phyloP scores from a whole-genome alignment of 2,329 filamentous ascomycete genomes.

The Pestalotiopsis fici region DNA sequence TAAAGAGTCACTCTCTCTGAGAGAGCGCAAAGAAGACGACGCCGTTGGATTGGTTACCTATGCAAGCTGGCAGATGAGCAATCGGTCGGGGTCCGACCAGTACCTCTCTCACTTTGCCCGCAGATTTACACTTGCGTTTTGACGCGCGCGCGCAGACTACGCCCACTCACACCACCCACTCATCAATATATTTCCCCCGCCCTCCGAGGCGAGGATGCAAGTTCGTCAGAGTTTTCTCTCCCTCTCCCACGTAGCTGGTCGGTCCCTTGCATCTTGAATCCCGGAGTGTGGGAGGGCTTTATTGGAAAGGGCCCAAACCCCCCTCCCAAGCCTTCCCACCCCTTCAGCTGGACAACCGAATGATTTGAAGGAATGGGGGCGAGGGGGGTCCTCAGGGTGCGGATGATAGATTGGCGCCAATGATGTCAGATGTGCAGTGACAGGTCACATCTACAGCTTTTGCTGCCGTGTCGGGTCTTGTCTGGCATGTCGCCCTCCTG shows the following conservation, averaged over 20 bases:
- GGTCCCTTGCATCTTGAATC: not conserved
- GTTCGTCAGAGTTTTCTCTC: not conserved
- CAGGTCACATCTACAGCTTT: not conserved
- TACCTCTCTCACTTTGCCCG: too few relatives aligned
- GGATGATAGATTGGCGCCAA: not conserved
- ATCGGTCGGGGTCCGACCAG: too few relatives aligned
- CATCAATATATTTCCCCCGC: not conserved
- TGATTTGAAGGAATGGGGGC: not conserved
- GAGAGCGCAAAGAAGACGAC: too few relatives aligned
- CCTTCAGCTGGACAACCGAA: not conserved
- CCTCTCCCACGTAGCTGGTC: not conserved
- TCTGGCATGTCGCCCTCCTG: not conserved
- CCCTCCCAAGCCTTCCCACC: not conserved
- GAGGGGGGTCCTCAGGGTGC: too few relatives aligned
- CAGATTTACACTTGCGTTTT: too few relatives aligned
- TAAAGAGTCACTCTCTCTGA: too few relatives aligned
- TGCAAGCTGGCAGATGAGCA: too few relatives aligned
- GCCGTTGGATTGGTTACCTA: too few relatives aligned
- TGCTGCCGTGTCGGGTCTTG: not conserved
- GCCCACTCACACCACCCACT: not conserved
- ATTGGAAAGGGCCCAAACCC: not conserved
- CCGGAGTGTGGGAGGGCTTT: not conserved
- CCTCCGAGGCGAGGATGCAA: too few relatives aligned
- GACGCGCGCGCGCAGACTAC: too few relatives aligned
- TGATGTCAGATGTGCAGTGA: slow-evolving; percentile 4